Evolutionary conservation across 495 filamentous ascomycete species (phyloP).

Genomic region (Lindgomyces ingoldianus): DNA sequence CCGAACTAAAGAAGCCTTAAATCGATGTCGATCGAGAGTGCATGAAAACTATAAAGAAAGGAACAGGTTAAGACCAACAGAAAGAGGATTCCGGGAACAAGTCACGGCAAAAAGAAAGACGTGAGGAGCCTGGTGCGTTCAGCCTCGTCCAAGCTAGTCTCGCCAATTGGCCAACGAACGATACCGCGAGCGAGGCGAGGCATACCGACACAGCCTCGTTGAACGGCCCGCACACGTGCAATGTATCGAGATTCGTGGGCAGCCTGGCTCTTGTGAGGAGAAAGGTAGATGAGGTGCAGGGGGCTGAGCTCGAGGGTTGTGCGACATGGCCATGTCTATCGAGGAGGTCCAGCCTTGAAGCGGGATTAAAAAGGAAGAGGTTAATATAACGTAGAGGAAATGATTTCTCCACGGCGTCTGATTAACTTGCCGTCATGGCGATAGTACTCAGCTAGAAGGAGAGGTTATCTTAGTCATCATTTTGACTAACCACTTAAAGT

Average conservation of each 20-base stretch:
- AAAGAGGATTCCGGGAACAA: neutral
- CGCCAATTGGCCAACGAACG: neutral
- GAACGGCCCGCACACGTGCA: neutral
- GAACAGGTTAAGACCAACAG: neutral
- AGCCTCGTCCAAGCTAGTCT: neutral
- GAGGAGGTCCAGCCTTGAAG: no score
- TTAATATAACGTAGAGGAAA: no score
- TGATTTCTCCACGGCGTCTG: no score
- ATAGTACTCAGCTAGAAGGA: no score
- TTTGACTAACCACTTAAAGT: no score
- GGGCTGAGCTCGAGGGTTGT: no score
- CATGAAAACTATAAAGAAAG: neutral
- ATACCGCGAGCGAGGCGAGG: neutral
- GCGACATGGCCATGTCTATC: no score
- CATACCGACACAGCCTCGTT: neutral
- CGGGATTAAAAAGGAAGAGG: no score
- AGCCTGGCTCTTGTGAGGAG: no score
- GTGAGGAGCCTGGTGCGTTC: neutral
- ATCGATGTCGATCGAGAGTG: neutral
- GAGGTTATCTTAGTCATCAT: no score
- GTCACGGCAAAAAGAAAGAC: neutral
- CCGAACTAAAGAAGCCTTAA: neutral
- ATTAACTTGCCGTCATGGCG: no score
- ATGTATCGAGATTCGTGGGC: neutral
- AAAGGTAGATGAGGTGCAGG: no score